Evolutionary conservation across 257 asterid species (phyloP).

Genomic region (Solanum pinnatisectum): DNA sequence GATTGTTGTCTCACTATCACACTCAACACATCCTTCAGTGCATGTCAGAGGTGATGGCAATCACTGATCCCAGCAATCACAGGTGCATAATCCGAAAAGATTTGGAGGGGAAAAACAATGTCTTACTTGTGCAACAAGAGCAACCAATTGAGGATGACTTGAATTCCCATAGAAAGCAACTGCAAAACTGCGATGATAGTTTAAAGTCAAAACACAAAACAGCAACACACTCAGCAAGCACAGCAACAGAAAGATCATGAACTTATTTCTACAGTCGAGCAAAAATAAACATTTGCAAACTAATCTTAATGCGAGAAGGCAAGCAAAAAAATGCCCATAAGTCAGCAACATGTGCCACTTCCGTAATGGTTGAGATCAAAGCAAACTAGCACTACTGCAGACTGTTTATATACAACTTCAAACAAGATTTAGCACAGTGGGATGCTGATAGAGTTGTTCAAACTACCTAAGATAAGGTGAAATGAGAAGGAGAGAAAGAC

Average conservation of each 20-base stretch:
- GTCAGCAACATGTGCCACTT: background rate
- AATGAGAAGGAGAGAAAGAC: background rate
- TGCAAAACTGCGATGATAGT: conserved; percentile 59
- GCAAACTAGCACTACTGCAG: background rate
- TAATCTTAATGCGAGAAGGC: background rate
- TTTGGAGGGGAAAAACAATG: background rate
- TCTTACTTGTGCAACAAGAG: conserved; percentile 91
- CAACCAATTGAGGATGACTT: conserved; percentile 81
- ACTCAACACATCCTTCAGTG: background rate
- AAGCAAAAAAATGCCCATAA: background rate
- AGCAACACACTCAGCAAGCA: background rate
- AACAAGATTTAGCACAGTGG: background rate
- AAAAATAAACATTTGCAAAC: background rate
- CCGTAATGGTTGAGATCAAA: background rate
- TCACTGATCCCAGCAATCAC: background rate
- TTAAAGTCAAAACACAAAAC: background rate
- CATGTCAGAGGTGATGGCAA: background rate
- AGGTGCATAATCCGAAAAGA: background rate
- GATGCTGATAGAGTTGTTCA: background rate
- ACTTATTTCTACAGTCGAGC: background rate
- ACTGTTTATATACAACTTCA: background rate
- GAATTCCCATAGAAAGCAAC: conserved; percentile 75
- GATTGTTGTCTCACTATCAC: background rate
- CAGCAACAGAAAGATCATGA: background rate
- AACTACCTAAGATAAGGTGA: background rate